These are phyloP conservation scores for Polymyxa betae DNA, from an alignment of 208 protist genomes.

Conservation along the genomic window DNA sequence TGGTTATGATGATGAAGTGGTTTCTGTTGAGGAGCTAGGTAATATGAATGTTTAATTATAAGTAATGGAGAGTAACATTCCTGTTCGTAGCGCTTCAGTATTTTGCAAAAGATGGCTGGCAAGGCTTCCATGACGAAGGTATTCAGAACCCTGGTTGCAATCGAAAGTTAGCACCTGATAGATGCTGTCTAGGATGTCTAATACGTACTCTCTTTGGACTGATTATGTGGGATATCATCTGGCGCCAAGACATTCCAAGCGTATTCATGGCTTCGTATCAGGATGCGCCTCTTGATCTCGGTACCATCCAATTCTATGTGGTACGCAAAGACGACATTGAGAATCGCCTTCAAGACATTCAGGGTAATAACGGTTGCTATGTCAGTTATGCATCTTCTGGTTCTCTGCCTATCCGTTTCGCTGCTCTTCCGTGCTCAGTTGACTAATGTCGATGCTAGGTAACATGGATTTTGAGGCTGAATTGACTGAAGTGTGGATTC, in stretches of 20 bases:
- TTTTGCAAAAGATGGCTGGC: background rate
- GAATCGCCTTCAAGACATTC: background rate
- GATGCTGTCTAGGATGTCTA: background rate
- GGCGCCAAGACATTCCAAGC: background rate
- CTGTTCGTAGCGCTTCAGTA: background rate
- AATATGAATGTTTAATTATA: background rate
- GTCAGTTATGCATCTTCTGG: background rate
- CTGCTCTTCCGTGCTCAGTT: background rate
- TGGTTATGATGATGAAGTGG: slow-evolving; percentile 36
- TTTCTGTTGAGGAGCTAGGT: slow-evolving; percentile 46
- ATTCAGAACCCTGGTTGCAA: background rate
- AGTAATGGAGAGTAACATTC: too few relatives aligned
- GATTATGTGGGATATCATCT: slow-evolving; percentile 34
- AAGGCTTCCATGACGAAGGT: slow-evolving; percentile 19
- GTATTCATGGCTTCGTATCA: background rate
- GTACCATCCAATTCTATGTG: background rate
- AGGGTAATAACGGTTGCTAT: background rate
- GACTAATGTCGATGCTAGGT: background rate
- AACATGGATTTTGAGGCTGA: background rate
- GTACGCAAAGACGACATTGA: background rate
- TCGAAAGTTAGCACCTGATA: background rate
- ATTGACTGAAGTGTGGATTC: background rate
- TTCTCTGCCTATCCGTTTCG: background rate
- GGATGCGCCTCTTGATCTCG: slow-evolving; percentile 17
- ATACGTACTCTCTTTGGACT: background rate